A percentile compares a stretch with the other conserved stretches of the same genome.
Evolutionary conservation across 192 early-diverging fungal genomes (phyloP).

Genomic region (Dissophora globulifera): DNA sequence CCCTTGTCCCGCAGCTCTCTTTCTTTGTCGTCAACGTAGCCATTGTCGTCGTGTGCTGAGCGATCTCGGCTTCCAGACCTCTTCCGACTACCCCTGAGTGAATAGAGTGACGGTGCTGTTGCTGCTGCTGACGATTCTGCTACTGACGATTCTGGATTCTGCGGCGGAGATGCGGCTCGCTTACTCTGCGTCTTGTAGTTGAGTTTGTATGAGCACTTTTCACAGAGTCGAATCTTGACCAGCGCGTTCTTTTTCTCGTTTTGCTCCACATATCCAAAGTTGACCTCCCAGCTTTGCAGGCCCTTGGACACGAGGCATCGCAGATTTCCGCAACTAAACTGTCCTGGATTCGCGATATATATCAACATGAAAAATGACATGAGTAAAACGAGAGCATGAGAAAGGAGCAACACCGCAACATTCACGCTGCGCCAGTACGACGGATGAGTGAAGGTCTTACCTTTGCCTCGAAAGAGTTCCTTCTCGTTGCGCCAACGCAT

Average conservation of each 20-base stretch:
- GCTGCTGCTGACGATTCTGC: neutral
- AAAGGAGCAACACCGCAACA: neutral
- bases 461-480: slow-evolving; percentile 76
- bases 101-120: no score
- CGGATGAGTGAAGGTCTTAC: slow-evolving; percentile 19
- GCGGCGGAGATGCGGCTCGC: slow-evolving; percentile 8
- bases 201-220: slow-evolving; percentile 72
- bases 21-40: no score
- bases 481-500: slow-evolving; percentile 73
- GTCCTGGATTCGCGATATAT: no score
- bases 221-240: slow-evolving; percentile 84
- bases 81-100: no score
- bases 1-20: neutral
- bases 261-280: slow-evolving; percentile 83
- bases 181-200: slow-evolving; percentile 76
- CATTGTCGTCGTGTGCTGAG: neutral
- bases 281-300: slow-evolving; percentile 86
- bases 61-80: neutral
- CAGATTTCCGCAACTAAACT: slow-evolving; percentile 78
- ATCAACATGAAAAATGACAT: no score
- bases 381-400: neutral
- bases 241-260: slow-evolving; percentile 80
- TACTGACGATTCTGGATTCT: neutral
- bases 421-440: no score
- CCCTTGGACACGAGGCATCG: slow-evolving; percentile 55